phyloP scores from a whole-genome alignment of 1,139 yeast genomes.

The Taphrina confusa region DNA sequence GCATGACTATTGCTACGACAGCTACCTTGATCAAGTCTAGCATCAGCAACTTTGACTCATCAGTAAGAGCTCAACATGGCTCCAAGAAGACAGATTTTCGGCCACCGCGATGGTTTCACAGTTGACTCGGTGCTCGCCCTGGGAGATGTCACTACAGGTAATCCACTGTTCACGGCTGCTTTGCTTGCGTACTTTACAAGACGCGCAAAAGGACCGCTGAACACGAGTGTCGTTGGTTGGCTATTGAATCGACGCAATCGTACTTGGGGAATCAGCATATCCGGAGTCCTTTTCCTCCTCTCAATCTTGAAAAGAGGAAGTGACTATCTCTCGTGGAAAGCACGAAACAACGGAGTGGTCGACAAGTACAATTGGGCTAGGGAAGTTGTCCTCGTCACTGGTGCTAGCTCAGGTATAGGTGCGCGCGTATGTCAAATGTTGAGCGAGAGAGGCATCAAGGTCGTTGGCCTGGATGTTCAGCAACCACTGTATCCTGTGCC shows the following conservation, averaged over 20 bases:
- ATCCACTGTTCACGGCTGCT: constrained; percentile 26
- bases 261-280: constrained; percentile 24
- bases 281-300: constrained; percentile 18
- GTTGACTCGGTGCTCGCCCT: constrained; percentile 25
- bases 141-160: constrained; percentile 9
- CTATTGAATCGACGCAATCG: constrained; percentile 11
- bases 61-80: no score
- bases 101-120: constrained; percentile 32
- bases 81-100: constrained; percentile 18
- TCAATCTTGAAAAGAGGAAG: constrained; percentile 17
- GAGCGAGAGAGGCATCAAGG: constrained; percentile 50
- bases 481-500: constrained; percentile 47
- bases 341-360: constrained; percentile 25
- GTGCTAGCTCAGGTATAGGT: constrained; percentile 80
- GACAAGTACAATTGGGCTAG: constrained; percentile 27
- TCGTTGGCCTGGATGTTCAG: constrained; percentile 65
- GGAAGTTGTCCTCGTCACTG: constrained; percentile 73
- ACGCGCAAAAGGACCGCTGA: constrained; percentile 16
- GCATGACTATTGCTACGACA: no score
- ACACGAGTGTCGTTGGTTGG: constrained; percentile 14
- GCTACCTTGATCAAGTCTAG: no score
- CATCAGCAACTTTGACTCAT: no score
- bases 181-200: constrained; percentile 11
- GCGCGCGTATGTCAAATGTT: constrained; percentile 58
- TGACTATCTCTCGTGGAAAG: constrained; percentile 19